A percentile compares a stretch with the other conserved stretches of the same genome.
Evolutionary conservation across 495 filamentous ascomycete genomes (phyloP).

Genomic region (Daldinia bambusicola): DNA sequence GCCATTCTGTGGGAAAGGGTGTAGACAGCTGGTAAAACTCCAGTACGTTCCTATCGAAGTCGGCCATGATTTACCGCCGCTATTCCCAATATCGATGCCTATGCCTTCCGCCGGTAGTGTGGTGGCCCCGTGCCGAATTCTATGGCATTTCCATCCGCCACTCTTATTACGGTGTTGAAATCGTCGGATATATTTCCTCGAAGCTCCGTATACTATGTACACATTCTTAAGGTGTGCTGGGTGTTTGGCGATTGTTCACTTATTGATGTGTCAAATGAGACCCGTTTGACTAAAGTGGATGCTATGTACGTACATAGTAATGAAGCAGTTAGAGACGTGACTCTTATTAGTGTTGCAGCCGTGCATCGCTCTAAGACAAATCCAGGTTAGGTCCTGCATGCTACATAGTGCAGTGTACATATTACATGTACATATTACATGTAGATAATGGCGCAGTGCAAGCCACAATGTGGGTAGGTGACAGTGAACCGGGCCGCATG

Average conservation of each 20-base stretch:
- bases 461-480: constrained; percentile 7
- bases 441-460: not conserved
- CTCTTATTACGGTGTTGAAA: not conserved
- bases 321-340: no score
- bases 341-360: constrained; percentile 1
- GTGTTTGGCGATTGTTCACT: not conserved
- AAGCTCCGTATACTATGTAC: not conserved
- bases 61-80: constrained; percentile 56
- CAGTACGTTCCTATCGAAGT: constrained; percentile 77
- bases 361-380: constrained; percentile 5
- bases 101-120: constrained; percentile 28
- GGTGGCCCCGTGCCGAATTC: constrained; percentile 21
- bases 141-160: constrained; percentile 28
- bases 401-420: not conserved
- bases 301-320: no score
- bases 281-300: not conserved
- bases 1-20: constrained; percentile 86
- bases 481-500: no score
- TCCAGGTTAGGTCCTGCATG: constrained; percentile 2
- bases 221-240: constrained; percentile 13
- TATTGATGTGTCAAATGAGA: not conserved
- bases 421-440: not conserved
- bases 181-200: not conserved
- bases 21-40: constrained; percentile 89
- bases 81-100: constrained; percentile 19